Evolutionary conservation across 2,329 filamentous ascomycete species (phyloP).

Genomic region (Calonectria pseudoreteaudii): DNA sequence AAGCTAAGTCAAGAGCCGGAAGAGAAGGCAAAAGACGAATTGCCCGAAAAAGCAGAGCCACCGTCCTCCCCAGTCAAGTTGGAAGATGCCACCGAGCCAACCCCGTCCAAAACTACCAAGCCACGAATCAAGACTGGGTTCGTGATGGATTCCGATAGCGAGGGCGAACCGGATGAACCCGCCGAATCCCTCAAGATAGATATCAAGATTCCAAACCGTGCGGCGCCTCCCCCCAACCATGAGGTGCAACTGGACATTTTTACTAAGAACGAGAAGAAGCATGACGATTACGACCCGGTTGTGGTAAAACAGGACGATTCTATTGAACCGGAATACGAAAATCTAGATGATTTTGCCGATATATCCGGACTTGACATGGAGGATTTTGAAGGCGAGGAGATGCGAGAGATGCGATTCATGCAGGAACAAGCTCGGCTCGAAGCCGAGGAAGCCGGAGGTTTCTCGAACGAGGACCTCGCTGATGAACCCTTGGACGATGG

Average conservation of each 20-base stretch:
- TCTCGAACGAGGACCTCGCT: slow-evolving; percentile 50
- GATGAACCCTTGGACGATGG: slow-evolving; percentile 48
- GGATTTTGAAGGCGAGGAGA: slow-evolving; percentile 71
- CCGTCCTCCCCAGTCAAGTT: slow-evolving; percentile 49
- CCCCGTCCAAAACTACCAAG: slow-evolving; percentile 38
- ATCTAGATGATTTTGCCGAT: slow-evolving; percentile 50
- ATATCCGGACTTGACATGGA: slow-evolving; percentile 69
- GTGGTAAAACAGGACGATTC: slow-evolving; percentile 47
- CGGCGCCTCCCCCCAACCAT: slow-evolving; percentile 34
- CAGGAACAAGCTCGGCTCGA: slow-evolving; percentile 78
- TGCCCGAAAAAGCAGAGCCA: slow-evolving; percentile 36
- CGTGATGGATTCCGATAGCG: slow-evolving; percentile 75
- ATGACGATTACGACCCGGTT: slow-evolving; percentile 27
- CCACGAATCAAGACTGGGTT: slow-evolving; percentile 64
- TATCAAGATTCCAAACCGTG: slow-evolving; percentile 33
- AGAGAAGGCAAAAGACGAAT: slow-evolving; percentile 1
- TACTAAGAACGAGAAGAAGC: slow-evolving; percentile 38
- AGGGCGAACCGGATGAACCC: slow-evolving; percentile 45
- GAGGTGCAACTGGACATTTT: slow-evolving; percentile 35
- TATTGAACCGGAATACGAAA: slow-evolving; percentile 48
- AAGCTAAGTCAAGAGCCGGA: slow-evolving; percentile 42
- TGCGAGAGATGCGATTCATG: slow-evolving; percentile 77
- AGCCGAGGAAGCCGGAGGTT: slow-evolving; percentile 64
- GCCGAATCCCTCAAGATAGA: slow-evolving; percentile 16
- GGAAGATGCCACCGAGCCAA: slow-evolving; percentile 24